Base-by-base conservation (phyloP, 805 yeast genomes). In the Saccharomycopsis synnaedendra region DNA sequence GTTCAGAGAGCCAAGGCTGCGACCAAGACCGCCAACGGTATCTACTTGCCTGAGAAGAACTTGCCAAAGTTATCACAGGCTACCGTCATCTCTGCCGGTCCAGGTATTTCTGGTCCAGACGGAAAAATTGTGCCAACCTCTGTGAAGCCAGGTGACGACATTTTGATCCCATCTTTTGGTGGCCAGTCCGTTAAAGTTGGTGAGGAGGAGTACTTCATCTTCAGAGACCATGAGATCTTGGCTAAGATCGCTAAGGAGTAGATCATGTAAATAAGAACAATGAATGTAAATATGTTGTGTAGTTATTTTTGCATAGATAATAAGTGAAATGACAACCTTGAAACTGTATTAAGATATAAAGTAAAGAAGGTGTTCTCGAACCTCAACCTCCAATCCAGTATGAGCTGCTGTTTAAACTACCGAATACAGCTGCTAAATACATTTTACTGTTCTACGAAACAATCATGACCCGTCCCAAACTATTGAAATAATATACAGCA, bases 1-100 rank as follows among this genome's bases (percentile, higher is more conserved):
- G 96, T 93, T 54, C 97, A 89, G 73, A 85, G 97, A 68, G 69
- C 83, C 63, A 88, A 87, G 75, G 95, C 95, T 51, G 82, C 85
- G 62, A 75, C 90, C 56, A 76, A 88, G 72, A 89, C 97, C 51
- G 84, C 95, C 49, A 80, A 93, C 41, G 97, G 97, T 62, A 77
- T 89, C 61, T 85, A 79, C 69, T 82, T 89, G 57, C 97, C 97
- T 54, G 97, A 89, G 70, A 88, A 88, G 75, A 89, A 90, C 74
- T 94, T 83, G 59, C 90, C 86, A 66, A 93, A 90, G 71, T 77
- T 88, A 62, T 85, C 85, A 74, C 85, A 87, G 68, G 98, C 89
- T 53, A 80, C 81, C 48, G 97, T 90, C 45, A 68, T 90, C 55
- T 90, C 97, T 50, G 87, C 89, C 55, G 98, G 98, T 53, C 97